Percentiles rank a stretch among this genome's conserved stretches.
Evolutionary conservation across 495 filamentous ascomycete genomes (phyloP).

Genomic region (Aspergillus kassunensis): DNA sequence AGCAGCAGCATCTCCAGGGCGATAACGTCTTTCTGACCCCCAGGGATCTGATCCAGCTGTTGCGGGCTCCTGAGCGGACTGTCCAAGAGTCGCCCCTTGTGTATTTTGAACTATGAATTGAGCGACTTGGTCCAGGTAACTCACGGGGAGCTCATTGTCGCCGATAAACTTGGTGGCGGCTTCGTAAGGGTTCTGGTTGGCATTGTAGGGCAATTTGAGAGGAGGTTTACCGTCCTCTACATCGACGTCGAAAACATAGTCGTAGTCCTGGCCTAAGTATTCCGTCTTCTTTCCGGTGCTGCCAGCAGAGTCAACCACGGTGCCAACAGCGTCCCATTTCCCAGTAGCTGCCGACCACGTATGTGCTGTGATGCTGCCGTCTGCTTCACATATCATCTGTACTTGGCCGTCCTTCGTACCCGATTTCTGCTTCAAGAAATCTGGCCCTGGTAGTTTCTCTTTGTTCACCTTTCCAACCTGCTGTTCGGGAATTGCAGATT

Average conservation of each 20-base stretch:
- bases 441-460: conserved; percentile 79
- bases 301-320: conserved; percentile 84
- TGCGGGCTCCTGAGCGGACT: conserved; percentile 37
- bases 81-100: conserved; percentile 75
- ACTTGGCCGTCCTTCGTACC: conserved; percentile 94
- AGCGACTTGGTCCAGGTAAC: conserved; percentile 88
- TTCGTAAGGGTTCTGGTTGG: conserved; percentile 88
- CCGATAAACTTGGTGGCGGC: conserved; percentile 87
- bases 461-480: conserved; percentile 80
- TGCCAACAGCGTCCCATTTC: conserved; percentile 84
- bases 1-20: conserved; percentile 58
- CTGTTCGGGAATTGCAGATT: conserved; percentile 82
- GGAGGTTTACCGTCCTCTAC: conserved; percentile 94
- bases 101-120: conserved; percentile 92
- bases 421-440: conserved; percentile 72
- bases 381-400: conserved; percentile 76
- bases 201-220: conserved; percentile 89
- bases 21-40: conserved; percentile 73
- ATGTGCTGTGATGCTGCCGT: conserved; percentile 76
- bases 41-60: conserved; percentile 62
- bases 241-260: conserved; percentile 97
- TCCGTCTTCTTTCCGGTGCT: conserved; percentile 71
- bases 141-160: conserved; percentile 85
- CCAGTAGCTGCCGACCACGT: conserved; percentile 67
- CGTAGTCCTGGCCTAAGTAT: conserved; percentile 84